Conservation (phyloP, 208 protist genomes). For the Leishmania turanica region DNA sequence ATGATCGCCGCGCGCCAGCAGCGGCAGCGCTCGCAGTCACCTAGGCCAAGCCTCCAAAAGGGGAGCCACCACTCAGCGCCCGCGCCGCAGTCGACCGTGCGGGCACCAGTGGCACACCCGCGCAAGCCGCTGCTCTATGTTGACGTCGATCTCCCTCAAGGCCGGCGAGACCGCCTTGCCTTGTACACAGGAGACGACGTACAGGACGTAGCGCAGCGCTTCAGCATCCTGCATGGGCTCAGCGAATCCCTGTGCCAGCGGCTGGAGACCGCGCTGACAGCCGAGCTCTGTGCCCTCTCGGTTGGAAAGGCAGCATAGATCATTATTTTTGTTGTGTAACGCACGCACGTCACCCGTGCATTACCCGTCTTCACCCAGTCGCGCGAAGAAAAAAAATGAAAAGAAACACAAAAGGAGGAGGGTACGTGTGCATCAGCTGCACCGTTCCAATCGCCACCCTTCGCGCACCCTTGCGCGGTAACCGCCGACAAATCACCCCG, state of each 20-base stretch:
- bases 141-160: slow-evolving; percentile 25
- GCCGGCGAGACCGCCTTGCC: slow-evolving; percentile 16
- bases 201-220: slow-evolving; percentile 10
- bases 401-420: not conserved
- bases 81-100: not conserved
- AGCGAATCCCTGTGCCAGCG: slow-evolving; percentile 1
- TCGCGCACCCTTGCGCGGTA: not conserved
- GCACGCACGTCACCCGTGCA: not conserved
- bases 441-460: too few relatives aligned
- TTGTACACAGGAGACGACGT: slow-evolving; percentile 18
- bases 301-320: not conserved
- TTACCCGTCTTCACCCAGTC: not conserved
- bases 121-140: slow-evolving; percentile 28
- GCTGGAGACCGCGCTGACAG: slow-evolving; percentile 29
- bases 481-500: not conserved
- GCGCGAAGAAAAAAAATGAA: not conserved
- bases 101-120: not conserved
- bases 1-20: slow-evolving; percentile 44
- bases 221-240: slow-evolving; percentile 21
- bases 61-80: not conserved
- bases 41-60: not conserved
- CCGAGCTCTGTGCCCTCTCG: slow-evolving; percentile 1
- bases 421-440: too few relatives aligned
- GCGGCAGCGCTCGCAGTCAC: slow-evolving; percentile 4
- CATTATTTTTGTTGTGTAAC: not conserved